phyloP scores from a whole-genome alignment of 768 basidiomycete genomes.

The Crassisporium funariophilum region DNA sequence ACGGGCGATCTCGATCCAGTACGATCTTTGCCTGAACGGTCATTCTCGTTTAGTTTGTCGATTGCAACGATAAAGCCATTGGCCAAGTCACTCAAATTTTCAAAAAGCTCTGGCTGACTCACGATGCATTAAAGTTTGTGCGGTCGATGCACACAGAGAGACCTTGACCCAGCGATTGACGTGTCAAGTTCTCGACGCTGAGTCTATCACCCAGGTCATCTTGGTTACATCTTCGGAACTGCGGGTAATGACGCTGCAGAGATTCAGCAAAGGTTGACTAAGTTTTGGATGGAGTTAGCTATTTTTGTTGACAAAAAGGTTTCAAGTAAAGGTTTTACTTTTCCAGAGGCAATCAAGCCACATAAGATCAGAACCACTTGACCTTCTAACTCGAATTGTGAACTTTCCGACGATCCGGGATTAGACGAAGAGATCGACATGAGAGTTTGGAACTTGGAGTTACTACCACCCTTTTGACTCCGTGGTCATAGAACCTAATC shows the following conservation, averaged over 20 bases:
- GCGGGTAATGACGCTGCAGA: constrained; percentile 60
- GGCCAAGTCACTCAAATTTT: not conserved
- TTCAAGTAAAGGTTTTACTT: constrained; percentile 42
- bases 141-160: constrained; percentile 79
- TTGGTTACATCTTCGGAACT: constrained; percentile 74
- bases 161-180: constrained; percentile 53
- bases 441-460: constrained; percentile 3
- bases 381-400: constrained; percentile 29
- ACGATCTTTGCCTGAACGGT: constrained; percentile 59
- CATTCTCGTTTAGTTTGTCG: constrained; percentile 16
- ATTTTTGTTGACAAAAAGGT: constrained; percentile 7
- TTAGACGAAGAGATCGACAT: constrained; percentile 19
- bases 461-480: no score
- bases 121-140: constrained; percentile 73
- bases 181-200: constrained; percentile 62
- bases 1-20: constrained; percentile 76
- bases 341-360: constrained; percentile 75
- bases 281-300: constrained; percentile 14
- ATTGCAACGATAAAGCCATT: not conserved
- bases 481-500: no score
- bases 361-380: constrained; percentile 70
- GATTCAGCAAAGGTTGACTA: constrained; percentile 71
- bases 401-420: constrained; percentile 12
- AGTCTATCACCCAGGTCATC: constrained; percentile 75
- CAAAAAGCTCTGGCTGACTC: constrained; percentile 27